Base-by-base conservation (phyloP, 805 yeast species). In the Wickerhamomyces bovis region DNA sequence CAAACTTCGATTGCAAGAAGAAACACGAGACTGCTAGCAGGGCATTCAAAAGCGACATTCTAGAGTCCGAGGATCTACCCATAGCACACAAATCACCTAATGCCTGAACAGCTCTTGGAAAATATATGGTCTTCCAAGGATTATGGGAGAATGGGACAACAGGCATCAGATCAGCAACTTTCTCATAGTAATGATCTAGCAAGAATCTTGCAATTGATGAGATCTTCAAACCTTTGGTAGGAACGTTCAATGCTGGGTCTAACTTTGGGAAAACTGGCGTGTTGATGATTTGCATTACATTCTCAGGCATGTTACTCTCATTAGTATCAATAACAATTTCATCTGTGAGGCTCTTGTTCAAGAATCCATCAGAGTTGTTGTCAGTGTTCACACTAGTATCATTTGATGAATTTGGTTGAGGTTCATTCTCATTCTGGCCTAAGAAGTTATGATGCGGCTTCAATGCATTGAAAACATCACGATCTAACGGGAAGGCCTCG, bases 61-160 rank as follows among this genome's bases (percentile, higher is more conserved):
- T 77, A 7, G 95, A 89, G 48, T 78, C 75, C 1, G 90, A 77
- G 0, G 95, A 85, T 44, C 70, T 70, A 0, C 96, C 96, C 38
- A 82, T 62, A 2, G 89, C 81, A 23, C 82, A 77, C 22, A 87
- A 66, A 58, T 89, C 96, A 4, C 96, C 96, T 22, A 89, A 70
- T 0, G 95, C 95, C 70, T 78, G 72, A 28, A 85, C 65, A 1
- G 95, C 96, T 43, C 94, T 66, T 0, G 96, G 95, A 50, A 88
- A 80, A 63, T 86, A 88, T n/a, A 87, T 79, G 3, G 84, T 80
- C 56, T 83, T 84, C 96, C 96, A 89, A 0, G 96, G 95, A 60
- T 86, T 89, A 51, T 83, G 85, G 0, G 85, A 78, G 43, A 81
- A 71, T 1, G 81, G 78, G 20, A 83, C 77, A 4, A 83, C 89